A percentile compares a stretch with the other conserved stretches of the same genome.
These are phyloP conservation scores for Aureobasidium vineae DNA, from an alignment of 2,329 filamentous ascomycete species.

Conservation along the genomic window DNA sequence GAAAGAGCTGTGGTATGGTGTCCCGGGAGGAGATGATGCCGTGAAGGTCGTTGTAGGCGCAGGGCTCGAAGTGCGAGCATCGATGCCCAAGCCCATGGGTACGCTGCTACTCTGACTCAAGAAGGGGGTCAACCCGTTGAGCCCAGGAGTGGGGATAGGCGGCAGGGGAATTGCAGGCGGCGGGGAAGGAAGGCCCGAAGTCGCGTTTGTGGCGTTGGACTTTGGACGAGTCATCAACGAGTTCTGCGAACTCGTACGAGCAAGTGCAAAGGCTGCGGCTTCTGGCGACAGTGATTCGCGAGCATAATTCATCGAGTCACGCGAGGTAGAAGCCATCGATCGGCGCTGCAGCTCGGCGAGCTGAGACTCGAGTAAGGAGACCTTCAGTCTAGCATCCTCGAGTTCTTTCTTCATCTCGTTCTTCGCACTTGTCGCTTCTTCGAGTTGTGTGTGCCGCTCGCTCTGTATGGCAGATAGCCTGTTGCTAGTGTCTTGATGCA, in stretches of 20 bases:
- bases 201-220: slow-evolving; percentile 73
- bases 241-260: slow-evolving; percentile 46
- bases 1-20: slow-evolving; percentile 37
- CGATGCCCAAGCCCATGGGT: slow-evolving; percentile 31
- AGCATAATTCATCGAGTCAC: slow-evolving; percentile 29
- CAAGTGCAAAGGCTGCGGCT: slow-evolving; percentile 43
- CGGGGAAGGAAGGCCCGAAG: slow-evolving; percentile 77
- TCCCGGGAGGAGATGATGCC: slow-evolving; percentile 37
- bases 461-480: slow-evolving; percentile 68
- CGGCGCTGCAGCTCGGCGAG: slow-evolving; percentile 53
- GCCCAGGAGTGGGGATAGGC: slow-evolving; percentile 64
- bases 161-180: slow-evolving; percentile 95
- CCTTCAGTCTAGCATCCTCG: slow-evolving; percentile 74
- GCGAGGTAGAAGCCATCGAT: slow-evolving; percentile 36
- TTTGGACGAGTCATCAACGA: slow-evolving; percentile 25
- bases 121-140: slow-evolving; percentile 35
- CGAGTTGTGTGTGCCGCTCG: slow-evolving; percentile 46
- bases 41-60: slow-evolving; percentile 39
- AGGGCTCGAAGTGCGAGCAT: slow-evolving; percentile 54
- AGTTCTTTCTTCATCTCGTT: slow-evolving; percentile 58
- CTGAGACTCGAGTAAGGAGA: slow-evolving; percentile 71
- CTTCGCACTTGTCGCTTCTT: slow-evolving; percentile 43
- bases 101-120: background rate
- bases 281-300: slow-evolving; percentile 49
- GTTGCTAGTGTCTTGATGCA: slow-evolving; percentile 81